phyloP scores from a whole-genome alignment of 1,139 yeast genomes.

The Magnusiomyces paraingens region DNA sequence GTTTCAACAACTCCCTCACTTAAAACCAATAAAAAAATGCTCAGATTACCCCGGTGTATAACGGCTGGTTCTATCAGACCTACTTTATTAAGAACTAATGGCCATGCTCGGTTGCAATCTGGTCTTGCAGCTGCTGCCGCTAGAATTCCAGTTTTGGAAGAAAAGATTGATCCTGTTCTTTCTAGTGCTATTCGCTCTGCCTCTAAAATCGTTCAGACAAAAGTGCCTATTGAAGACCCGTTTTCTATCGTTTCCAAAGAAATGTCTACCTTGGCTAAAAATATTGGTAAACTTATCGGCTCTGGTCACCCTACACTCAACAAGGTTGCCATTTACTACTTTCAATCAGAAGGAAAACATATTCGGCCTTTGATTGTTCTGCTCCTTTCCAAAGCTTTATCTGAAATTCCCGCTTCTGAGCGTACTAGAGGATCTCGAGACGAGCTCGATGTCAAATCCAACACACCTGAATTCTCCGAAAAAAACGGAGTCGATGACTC shows the following conservation, averaged over 20 bases:
- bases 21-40: not conserved
- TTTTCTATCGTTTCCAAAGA: slow-evolving; percentile 89
- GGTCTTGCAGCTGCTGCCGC: slow-evolving; percentile 4
- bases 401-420: slow-evolving; percentile 64
- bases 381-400: slow-evolving; percentile 72
- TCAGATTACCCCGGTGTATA: not conserved
- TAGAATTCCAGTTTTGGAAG: slow-evolving; percentile 1
- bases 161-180: slow-evolving; percentile 7
- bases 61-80: no score
- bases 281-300: slow-evolving; percentile 80
- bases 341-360: slow-evolving; percentile 94
- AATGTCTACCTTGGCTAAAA: slow-evolving; percentile 83
- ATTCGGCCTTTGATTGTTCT: slow-evolving; percentile 87
- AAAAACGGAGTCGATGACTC: slow-evolving; percentile 31
- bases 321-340: slow-evolving; percentile 85
- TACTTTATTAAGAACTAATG: no score
- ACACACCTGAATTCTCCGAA: slow-evolving; percentile 16
- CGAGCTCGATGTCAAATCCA: slow-evolving; percentile 30
- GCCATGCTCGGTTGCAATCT: not conserved
- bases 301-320: slow-evolving; percentile 91
- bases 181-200: slow-evolving; percentile 13
- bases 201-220: slow-evolving; percentile 11
- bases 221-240: slow-evolving; percentile 48
- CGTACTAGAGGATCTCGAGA: slow-evolving; percentile 48
- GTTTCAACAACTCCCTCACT: no score